Base-by-base conservation (phyloP, 2,329 filamentous ascomycete species). In the Fusarium coicis region DNA sequence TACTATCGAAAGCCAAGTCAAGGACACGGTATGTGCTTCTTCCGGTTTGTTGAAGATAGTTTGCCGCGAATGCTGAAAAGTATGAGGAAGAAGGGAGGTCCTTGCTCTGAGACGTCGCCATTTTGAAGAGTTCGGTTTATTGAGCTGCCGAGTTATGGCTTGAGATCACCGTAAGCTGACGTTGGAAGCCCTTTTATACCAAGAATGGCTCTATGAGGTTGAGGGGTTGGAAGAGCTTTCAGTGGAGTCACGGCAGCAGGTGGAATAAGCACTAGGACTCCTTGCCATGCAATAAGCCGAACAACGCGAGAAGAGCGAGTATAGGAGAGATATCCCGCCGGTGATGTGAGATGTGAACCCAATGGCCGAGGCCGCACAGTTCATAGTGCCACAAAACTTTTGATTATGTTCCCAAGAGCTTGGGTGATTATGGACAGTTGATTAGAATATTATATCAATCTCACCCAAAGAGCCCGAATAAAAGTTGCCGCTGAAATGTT, bases 1-100 rank as follows among this genome's bases (percentile, higher is more conserved):
- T 70, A 4, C 76, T 70, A 11, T 67, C 47, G 8, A 76, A 46
- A 3, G 56, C 62, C 5, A 58, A 15, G 8, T 62, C 72, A 44
- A 81, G 77, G 10, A 77, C 44, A 56, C 72, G 63, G 12, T 70
- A 71, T 1, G 79, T 81, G 37, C 70, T 77, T 71, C 79, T 72
- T 52, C 79, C 79, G 1, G 79, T 81, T 23, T 80, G 72, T 10
- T 67, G 63, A 6, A 69, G 64, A 57, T 81, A 81, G 23, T 63
- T 73, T 36, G 67, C 69, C 2, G 78, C 79, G 19, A 81, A 66
- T 3, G 66, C 66, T 18, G 76, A 70, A 46, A 81, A 80, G 60
- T 74, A 80, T 2, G 66, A 62, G 1, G 75, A 66, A 16, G 30
- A 66, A 1, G 75, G 75, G 1, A 76, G 55, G 32, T 39, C 39